Evolutionary conservation across 208 protist genomes (phyloP).

Genomic region (Polymyxa betae): DNA sequence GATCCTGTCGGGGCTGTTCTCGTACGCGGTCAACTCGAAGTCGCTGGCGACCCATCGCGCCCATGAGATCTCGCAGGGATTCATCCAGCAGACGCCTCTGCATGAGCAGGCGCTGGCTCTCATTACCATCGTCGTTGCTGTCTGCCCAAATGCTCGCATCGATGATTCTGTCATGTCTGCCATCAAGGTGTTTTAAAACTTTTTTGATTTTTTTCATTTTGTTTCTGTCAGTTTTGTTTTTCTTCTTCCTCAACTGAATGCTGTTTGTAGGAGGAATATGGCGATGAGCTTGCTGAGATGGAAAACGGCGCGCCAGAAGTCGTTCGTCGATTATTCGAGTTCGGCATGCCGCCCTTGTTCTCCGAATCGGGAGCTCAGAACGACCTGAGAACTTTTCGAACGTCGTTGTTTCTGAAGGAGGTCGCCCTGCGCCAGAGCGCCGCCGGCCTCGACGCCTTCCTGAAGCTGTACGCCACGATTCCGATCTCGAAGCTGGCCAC

Average conservation of each 20-base stretch:
- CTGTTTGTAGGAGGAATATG: conserved; percentile 47
- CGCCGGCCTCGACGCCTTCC: conserved; percentile 8
- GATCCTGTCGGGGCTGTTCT: neutral
- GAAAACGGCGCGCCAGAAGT: conserved; percentile 4
- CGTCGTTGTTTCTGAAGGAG: neutral
- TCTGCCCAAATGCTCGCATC: neutral
- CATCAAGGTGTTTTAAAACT: conserved; percentile 12
- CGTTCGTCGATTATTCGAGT: conserved; percentile 43
- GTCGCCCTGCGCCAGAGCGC: neutral
- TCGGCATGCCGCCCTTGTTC: neutral
- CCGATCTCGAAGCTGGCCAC: conserved; percentile 7
- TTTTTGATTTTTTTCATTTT: neutral
- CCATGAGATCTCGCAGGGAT: neutral
- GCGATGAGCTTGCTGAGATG: conserved; percentile 3
- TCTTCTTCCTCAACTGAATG: neutral
- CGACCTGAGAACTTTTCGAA: neutral
- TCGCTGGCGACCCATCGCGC: neutral
- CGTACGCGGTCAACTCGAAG: conserved; percentile 20
- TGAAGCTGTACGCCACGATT: conserved; percentile 51
- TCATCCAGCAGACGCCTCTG: neutral
- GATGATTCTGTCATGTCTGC: conserved; percentile 21
- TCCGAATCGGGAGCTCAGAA: neutral
- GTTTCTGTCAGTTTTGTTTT: neutral
- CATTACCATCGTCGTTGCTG: conserved; percentile 1
- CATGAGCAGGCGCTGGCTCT: conserved; percentile 12